Evolutionary conservation across 2,329 filamentous ascomycete genomes (phyloP).

Genomic region (Diaporthe aspalathi): DNA sequence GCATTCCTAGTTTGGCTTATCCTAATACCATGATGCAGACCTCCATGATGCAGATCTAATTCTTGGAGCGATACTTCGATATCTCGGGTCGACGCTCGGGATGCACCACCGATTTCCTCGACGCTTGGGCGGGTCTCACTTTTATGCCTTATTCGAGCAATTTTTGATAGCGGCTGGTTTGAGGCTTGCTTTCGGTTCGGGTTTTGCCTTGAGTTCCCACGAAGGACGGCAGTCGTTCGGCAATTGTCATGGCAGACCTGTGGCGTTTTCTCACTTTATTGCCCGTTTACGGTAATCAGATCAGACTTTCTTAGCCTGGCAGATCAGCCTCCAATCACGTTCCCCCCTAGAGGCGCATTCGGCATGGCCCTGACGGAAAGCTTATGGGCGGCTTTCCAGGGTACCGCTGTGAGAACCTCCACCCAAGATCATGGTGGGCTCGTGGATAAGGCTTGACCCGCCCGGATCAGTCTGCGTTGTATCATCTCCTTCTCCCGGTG

Average conservation of each 20-base stretch:
- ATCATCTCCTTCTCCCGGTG: neutral
- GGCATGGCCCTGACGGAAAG: neutral
- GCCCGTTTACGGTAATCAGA: slow-evolving; percentile 30
- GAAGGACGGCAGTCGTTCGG: slow-evolving; percentile 12
- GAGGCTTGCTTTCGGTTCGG: neutral
- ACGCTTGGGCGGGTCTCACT: slow-evolving; percentile 27
- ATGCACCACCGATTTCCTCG: neutral
- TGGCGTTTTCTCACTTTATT: slow-evolving; percentile 36
- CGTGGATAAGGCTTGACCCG: slow-evolving; percentile 10
- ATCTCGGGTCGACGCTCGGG: neutral
- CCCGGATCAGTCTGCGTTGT: neutral
- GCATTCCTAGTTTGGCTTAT: neutral
- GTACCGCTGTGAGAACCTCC: slow-evolving; percentile 21
- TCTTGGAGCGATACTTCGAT: neutral
- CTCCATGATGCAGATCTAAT: too few relatives aligned
- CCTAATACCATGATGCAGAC: neutral
- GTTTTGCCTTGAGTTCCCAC: neutral
- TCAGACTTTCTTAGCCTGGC: neutral
- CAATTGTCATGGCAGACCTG: neutral
- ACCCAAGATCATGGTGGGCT: neutral
- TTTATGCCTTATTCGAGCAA: slow-evolving; percentile 31
- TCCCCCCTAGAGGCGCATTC: neutral
- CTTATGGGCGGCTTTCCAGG: neutral
- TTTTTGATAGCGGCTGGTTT: neutral
- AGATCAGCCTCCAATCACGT: neutral